These are phyloP conservation scores for Tagetes patula DNA, from an alignment of 129 eudicot species.

Conservation along the genomic window DNA sequence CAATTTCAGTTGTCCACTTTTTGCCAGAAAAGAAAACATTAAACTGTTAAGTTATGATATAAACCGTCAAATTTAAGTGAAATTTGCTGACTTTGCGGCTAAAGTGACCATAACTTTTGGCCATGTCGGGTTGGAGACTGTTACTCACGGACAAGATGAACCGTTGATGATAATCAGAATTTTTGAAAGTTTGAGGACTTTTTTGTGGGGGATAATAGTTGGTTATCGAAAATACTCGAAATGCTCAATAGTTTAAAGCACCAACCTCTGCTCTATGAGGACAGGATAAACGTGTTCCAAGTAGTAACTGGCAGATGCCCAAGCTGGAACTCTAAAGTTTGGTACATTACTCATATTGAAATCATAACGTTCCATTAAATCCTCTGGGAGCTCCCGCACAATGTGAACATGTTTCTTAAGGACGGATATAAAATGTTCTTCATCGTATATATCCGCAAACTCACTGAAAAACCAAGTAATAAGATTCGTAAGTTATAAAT, in stretches of 20 bases:
- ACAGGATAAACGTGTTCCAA: conserved; percentile 68
- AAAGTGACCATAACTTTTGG: neutral
- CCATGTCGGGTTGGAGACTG: neutral
- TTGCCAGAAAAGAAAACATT: neutral
- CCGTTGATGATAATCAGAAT: neutral
- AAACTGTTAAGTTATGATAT: neutral
- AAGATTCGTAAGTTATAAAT: conserved; percentile 2
- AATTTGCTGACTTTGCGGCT: neutral
- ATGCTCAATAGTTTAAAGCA: conserved; percentile 11
- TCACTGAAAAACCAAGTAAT: conserved; percentile 47
- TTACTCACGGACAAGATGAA: neutral
- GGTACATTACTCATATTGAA: conserved; percentile 63
- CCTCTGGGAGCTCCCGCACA: conserved; percentile 58
- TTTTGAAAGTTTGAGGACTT: neutral
- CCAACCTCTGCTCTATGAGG: conserved; percentile 61
- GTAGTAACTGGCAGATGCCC: conserved; percentile 77
- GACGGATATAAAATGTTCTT: conserved; percentile 67
- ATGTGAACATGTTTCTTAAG: conserved; percentile 56
- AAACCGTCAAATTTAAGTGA: neutral
- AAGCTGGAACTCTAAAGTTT: conserved; percentile 64
- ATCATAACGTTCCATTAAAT: conserved; percentile 59
- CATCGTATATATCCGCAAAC: conserved; percentile 87
- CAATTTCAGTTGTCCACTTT: neutral
- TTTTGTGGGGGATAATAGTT: neutral
- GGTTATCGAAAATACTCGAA: neutral